These are phyloP conservation scores for Colletotrichum gigasporum DNA, from an alignment of 2,329 filamentous ascomycete genomes.

Conservation along the genomic window DNA sequence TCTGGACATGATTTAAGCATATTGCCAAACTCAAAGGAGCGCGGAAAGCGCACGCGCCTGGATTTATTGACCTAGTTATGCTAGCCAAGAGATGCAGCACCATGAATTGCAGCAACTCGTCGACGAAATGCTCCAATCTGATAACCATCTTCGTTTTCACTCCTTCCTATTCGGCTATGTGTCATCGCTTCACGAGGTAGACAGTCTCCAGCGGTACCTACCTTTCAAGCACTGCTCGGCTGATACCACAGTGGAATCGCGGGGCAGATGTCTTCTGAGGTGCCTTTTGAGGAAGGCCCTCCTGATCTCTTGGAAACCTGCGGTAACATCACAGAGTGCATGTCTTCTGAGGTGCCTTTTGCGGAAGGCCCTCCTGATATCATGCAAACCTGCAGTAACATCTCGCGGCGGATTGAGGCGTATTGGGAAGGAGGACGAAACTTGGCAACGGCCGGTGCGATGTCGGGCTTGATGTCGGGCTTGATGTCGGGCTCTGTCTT, in stretches of 20 bases:
- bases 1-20: slow-evolving; percentile 4
- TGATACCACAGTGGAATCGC: slow-evolving; percentile 5
- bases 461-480: not conserved
- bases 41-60: not conserved
- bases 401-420: not conserved
- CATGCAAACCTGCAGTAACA: not conserved
- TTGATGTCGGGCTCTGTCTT: not conserved
- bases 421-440: slow-evolving; percentile 29
- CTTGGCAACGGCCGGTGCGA: not conserved
- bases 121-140: not conserved
- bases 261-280: not conserved
- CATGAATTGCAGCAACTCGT: not conserved
- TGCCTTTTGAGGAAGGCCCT: slow-evolving; percentile 21
- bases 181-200: slow-evolving; percentile 13
- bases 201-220: not conserved
- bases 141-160: not conserved
- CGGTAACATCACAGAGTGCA: slow-evolving; percentile 8
- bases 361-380: slow-evolving; percentile 3
- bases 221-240: not conserved
- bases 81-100: not conserved
- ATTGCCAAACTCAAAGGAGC: not conserved
- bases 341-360: slow-evolving; percentile 11
- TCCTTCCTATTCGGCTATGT: slow-evolving; percentile 23
- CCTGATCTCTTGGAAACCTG: not conserved
- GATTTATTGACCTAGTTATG: not conserved